Conservation (phyloP, 805 yeast species). For the Scheffersomyces amazonensis region DNA sequence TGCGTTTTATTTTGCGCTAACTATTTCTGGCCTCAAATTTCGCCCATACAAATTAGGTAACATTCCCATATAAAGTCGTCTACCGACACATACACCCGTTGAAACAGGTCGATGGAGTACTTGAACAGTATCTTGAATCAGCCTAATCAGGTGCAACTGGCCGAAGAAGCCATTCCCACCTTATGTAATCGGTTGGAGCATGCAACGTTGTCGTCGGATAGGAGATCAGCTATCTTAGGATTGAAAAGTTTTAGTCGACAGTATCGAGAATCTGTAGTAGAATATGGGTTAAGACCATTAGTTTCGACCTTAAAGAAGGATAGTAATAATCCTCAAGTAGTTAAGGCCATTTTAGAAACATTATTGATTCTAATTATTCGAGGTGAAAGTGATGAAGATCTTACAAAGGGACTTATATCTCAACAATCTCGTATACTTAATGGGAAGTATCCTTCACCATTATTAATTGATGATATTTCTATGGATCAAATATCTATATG, state of each 20-base stretch:
- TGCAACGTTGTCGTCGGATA: conserved; percentile 76
- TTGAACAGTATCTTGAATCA: conserved; percentile 33
- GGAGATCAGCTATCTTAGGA: conserved; percentile 88
- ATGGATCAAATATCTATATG: conserved; percentile 88
- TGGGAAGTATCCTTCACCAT: conserved; percentile 78
- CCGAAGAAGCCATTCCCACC: conserved; percentile 82
- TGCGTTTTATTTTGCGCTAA: no score
- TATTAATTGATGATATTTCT: conserved; percentile 50
- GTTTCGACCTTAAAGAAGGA: conserved; percentile 66
- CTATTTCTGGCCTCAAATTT: no score
- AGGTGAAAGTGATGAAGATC: conserved; percentile 58
- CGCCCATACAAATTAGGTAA: no score
- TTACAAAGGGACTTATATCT: conserved; percentile 69
- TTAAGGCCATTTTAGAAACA: conserved; percentile 82
- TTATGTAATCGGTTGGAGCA: conserved; percentile 84
- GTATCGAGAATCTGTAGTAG: conserved; percentile 86
- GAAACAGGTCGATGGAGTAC: conserved; percentile 38
- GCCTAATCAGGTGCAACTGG: conserved; percentile 41
- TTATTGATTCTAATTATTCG: conserved; percentile 76
- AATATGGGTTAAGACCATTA: conserved; percentile 76
- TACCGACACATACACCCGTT: no score
- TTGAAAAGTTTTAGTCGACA: conserved; percentile 85
- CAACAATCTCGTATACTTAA: conserved; percentile 70
- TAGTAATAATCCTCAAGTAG: conserved; percentile 63
- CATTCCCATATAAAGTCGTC: no score